Conservation (phyloP, 2,329 filamentous ascomycete genomes). For the Fusarium sarcochroum region DNA sequence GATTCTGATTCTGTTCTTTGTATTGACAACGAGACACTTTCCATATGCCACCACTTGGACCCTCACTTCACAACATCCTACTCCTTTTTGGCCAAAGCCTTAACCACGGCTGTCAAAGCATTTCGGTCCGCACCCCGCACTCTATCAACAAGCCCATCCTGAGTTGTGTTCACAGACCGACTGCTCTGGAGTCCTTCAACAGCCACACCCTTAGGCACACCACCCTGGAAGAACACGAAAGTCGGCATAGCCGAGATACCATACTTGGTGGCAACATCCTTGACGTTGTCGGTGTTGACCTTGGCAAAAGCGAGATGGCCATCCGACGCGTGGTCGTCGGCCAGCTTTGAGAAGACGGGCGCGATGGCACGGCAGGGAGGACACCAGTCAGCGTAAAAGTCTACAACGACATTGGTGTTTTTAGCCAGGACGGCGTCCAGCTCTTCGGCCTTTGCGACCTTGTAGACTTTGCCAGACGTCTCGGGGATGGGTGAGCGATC, state of each 20-base stretch:
- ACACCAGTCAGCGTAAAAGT: conserved; percentile 92
- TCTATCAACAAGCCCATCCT: conserved; percentile 50
- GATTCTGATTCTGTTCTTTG: no score
- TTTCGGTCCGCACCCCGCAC: conserved; percentile 50
- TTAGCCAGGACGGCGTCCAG: conserved; percentile 46
- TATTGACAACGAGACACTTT: no score
- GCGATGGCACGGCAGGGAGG: conserved; percentile 92
- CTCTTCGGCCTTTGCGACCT: conserved; percentile 48
- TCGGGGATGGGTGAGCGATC: conserved; percentile 56
- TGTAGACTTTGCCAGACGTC: conserved; percentile 56
- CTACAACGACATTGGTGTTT: conserved; percentile 77
- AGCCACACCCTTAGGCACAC: conserved; percentile 59
- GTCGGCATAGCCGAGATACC: conserved; percentile 91
- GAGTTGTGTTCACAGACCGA: conserved; percentile 42
- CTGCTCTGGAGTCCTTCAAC: conserved; percentile 40
- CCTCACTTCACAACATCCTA: background rate
- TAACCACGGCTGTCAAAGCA: conserved; percentile 48
- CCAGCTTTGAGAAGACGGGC: conserved; percentile 68
- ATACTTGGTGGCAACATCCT: conserved; percentile 80
- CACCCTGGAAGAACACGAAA: conserved; percentile 85
- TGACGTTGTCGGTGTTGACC: conserved; percentile 87
- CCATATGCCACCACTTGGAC: background rate
- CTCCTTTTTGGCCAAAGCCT: conserved; percentile 39
- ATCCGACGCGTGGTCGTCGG: conserved; percentile 33
- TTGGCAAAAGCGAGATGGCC: conserved; percentile 82